phyloP scores from a whole-genome alignment of 148 eudicot genomes.

The Amaranthus palmeri region DNA sequence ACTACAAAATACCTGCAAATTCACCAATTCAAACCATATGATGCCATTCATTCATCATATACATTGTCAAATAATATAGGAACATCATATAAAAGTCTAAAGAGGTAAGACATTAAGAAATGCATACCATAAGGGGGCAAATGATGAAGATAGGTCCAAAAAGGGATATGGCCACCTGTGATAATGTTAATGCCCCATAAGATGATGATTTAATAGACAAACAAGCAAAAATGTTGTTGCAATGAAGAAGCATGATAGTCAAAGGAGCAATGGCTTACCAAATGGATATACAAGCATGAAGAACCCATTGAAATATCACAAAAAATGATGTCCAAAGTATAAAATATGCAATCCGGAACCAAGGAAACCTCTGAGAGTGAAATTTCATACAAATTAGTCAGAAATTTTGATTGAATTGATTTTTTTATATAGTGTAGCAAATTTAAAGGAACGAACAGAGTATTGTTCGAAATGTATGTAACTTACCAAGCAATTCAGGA shows the following conservation, averaged over 20 bases:
- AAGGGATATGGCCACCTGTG: slow-evolving; percentile 99
- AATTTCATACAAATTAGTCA: background rate
- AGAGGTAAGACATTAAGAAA: background rate
- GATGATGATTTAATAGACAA: background rate
- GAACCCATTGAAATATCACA: slow-evolving; percentile 73
- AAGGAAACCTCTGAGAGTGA: slow-evolving; percentile 63
- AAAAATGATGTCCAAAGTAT: slow-evolving; percentile 64
- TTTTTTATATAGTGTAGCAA: background rate
- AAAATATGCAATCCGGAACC: slow-evolving; percentile 82
- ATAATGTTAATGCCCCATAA: slow-evolving; percentile 18
- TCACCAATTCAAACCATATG: slow-evolving; percentile 1
- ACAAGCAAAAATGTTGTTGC: background rate
- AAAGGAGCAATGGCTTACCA: slow-evolving; percentile 38
- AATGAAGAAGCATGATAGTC: slow-evolving; percentile 5
- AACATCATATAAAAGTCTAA: background rate
- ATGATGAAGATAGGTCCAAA: slow-evolving; percentile 76
- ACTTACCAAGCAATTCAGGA: slow-evolving; percentile 73
- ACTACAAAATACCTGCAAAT: slow-evolving; percentile 65
- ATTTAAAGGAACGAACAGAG: background rate
- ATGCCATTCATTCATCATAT: background rate
- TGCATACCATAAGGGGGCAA: slow-evolving; percentile 80
- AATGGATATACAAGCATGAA: slow-evolving; percentile 61
- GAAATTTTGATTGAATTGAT: background rate
- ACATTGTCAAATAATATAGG: too few species aligned
- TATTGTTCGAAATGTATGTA: background rate